phyloP scores from a whole-genome alignment of 1,284 basidiomycete genomes.

The Rugosomyces carneus region DNA sequence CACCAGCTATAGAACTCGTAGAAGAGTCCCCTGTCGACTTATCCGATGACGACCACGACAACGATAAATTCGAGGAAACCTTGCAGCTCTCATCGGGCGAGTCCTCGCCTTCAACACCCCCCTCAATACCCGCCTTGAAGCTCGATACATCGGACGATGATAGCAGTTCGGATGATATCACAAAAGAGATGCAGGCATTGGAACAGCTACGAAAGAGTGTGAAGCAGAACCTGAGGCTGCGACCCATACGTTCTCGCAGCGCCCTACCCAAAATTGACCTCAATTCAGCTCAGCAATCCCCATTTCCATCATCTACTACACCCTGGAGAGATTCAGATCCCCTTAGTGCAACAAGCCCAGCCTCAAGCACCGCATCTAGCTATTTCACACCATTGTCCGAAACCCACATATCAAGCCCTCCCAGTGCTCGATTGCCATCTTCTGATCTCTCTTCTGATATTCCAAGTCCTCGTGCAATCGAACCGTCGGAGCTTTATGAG shows the following conservation, averaged over 20 bases:
- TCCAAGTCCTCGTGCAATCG: slow-evolving; percentile 33
- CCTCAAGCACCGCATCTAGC: slow-evolving; percentile 41
- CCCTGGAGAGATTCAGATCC: slow-evolving; percentile 21
- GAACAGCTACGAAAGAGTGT: slow-evolving; percentile 64
- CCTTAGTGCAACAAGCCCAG: slow-evolving; percentile 39
- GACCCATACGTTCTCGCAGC: slow-evolving; percentile 59
- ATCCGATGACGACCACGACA: slow-evolving; percentile 26
- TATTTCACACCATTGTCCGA: slow-evolving; percentile 59
- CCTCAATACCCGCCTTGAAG: slow-evolving; percentile 21
- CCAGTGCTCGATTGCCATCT: slow-evolving; percentile 22
- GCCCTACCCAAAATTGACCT: slow-evolving; percentile 39
- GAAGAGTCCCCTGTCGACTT: slow-evolving; percentile 19
- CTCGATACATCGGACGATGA: slow-evolving; percentile 24
- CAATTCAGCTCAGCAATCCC: slow-evolving; percentile 19
- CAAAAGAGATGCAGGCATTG: slow-evolving; percentile 58
- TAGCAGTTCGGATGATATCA: slow-evolving; percentile 43
- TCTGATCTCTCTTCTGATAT: slow-evolving; percentile 13
- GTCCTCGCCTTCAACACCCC: slow-evolving; percentile 25
- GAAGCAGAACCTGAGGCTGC: slow-evolving; percentile 65
- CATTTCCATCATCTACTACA: slow-evolving; percentile 20
- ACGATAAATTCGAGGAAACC: slow-evolving; percentile 29
- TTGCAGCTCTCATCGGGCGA: slow-evolving; percentile 32
- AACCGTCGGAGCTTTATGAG: slow-evolving; percentile 41
- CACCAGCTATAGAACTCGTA: slow-evolving; percentile 22
- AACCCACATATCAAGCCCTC: slow-evolving; percentile 30